phyloP scores from a whole-genome alignment of 441 rosid species.

The Croton laevigatus region DNA sequence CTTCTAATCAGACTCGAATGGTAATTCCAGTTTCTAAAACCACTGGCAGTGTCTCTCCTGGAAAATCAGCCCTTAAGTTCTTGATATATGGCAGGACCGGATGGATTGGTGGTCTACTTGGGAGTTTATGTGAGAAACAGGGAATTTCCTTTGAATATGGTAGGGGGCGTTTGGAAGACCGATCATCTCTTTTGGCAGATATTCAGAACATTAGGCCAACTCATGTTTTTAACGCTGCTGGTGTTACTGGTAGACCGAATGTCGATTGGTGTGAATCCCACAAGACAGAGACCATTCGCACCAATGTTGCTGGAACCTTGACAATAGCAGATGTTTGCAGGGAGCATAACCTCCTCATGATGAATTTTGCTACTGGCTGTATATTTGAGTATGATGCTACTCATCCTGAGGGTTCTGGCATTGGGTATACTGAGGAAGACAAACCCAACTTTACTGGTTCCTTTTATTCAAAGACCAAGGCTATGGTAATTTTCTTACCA shows the following conservation, averaged over 20 bases:
- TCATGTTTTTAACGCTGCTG: conserved; percentile 90
- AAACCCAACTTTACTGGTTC: conserved; percentile 82
- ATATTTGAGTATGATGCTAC: conserved; percentile 83
- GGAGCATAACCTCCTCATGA: conserved; percentile 66
- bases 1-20: conserved; percentile 59
- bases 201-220: conserved; percentile 66
- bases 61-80: conserved; percentile 61
- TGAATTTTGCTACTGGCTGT: conserved; percentile 90
- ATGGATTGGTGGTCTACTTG: conserved; percentile 88
- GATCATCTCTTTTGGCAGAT: conserved; percentile 63
- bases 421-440: conserved; percentile 84
- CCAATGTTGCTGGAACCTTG: conserved; percentile 84
- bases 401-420: conserved; percentile 81
- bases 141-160: conserved; percentile 76
- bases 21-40: conserved; percentile 55
- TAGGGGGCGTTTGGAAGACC: conserved; percentile 73
- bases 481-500: conserved; percentile 48
- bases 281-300: conserved; percentile 72
- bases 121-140: conserved; percentile 76
- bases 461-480: conserved; percentile 86
- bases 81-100: conserved; percentile 88
- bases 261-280: conserved; percentile 98
- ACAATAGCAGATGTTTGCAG: conserved; percentile 87
- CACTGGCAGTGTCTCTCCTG: conserved; percentile 29
- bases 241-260: conserved; percentile 92